These are phyloP conservation scores for Xenoacremonium recifei DNA, from an alignment of 2,329 filamentous ascomycete genomes.

Conservation along the genomic window DNA sequence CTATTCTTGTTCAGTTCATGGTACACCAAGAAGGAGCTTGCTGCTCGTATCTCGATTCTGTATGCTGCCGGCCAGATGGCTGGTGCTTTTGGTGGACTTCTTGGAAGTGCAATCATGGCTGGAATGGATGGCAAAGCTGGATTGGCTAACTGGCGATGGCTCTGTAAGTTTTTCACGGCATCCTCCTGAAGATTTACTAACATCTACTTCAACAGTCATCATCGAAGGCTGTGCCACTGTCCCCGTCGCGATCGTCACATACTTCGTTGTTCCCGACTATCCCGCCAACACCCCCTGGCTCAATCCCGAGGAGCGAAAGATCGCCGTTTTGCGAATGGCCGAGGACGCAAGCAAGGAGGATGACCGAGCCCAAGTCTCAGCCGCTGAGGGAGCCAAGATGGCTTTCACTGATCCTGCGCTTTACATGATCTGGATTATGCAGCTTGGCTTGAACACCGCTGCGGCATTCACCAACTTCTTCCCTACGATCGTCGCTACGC, in stretches of 20 bases:
- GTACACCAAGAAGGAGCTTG: conserved; percentile 47
- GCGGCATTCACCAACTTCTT: not conserved
- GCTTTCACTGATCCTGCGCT: too few species aligned
- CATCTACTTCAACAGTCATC: too few species aligned
- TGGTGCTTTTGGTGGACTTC: conserved; percentile 50
- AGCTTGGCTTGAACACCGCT: not conserved
- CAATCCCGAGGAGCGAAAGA: not conserved
- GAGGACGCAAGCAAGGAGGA: not conserved
- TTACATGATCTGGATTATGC: not conserved
- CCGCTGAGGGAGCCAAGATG: not conserved
- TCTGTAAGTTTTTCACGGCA: too few species aligned
- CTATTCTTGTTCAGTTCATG: conserved; percentile 47
- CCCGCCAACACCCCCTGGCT: conserved; percentile 65
- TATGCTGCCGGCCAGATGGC: conserved; percentile 57
- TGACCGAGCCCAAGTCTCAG: not conserved
- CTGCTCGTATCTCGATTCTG: conserved; percentile 56
- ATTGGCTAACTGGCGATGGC: conserved; percentile 8
- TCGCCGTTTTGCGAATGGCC: not conserved
- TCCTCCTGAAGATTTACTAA: too few species aligned
- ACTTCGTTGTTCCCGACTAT: conserved; percentile 66
- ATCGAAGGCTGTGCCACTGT: conserved; percentile 68
- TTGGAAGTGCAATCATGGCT: conserved; percentile 48
- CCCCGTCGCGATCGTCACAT: conserved; percentile 61
- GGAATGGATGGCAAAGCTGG: conserved; percentile 27
- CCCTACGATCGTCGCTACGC: not conserved